phyloP scores from a whole-genome alignment of 306 rosid genomes.

The Inga leiocalycina region DNA sequence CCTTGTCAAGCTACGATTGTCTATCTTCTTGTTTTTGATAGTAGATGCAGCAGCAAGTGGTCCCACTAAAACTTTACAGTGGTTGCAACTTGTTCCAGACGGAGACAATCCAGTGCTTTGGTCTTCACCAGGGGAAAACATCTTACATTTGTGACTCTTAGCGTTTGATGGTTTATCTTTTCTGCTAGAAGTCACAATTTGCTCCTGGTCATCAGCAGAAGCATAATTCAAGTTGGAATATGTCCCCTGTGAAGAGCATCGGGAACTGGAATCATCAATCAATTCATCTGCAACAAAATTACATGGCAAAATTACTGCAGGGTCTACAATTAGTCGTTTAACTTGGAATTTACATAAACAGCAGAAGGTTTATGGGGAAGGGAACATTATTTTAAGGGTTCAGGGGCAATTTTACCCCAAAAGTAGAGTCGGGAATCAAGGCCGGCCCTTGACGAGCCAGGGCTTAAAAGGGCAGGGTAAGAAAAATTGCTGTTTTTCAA shows the following conservation, averaged over 20 bases:
- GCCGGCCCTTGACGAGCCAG: too few species aligned
- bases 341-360: not conserved
- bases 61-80: constrained; percentile 40
- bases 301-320: constrained; percentile 16
- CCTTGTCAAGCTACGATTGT: constrained; percentile 52
- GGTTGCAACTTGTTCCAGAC: constrained; percentile 32
- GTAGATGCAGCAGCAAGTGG: constrained; percentile 40
- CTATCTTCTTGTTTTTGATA: constrained; percentile 49
- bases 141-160: constrained; percentile 54
- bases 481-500: too few species aligned
- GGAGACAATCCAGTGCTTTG: constrained; percentile 23
- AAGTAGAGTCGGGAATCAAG: too few species aligned
- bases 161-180: constrained; percentile 47
- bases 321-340: constrained; percentile 9
- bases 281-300: constrained; percentile 64
- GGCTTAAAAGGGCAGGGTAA: too few species aligned
- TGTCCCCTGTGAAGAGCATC: constrained; percentile 67
- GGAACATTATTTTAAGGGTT: not conserved
- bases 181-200: constrained; percentile 35
- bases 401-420: too few species aligned
- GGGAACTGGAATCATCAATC: constrained; percentile 71
- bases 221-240: constrained; percentile 65
- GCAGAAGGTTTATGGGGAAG: not conserved
- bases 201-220: constrained; percentile 51
- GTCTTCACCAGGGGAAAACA: constrained; percentile 56